Evolutionary conservation across 805 yeast species (phyloP), one percentile per base, ranked within the genome.

Genomic region (Teunomyces panamensis): DNA sequence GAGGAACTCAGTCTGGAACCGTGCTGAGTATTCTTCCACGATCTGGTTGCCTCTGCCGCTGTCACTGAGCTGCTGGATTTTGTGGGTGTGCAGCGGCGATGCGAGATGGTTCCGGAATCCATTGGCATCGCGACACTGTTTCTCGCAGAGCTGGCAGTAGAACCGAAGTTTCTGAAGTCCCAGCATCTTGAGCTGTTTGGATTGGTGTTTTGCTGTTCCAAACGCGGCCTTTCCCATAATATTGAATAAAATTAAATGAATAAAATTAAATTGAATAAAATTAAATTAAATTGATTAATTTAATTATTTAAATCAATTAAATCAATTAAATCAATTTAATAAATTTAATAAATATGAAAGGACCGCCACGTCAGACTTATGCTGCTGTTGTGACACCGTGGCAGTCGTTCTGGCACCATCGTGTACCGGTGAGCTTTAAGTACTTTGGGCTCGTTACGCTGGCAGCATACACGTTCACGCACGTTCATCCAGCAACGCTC

Each of bases 121-220:
- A 67, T 94, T 92, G 52, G 87, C 96, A 63, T 95, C 99, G 47
- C 97, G 72, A 63, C 98, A 91, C 68, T 94, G 99, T 59, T 92
- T 89, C 61, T 78, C 81, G 60, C 99, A 94, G 2, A 89, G 77
- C 63, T 86, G 98, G 65, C 99, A 94, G 66, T 90, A 95, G 76
- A 81, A 92, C 51, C 81, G 76, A 45, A 94, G 78, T 59, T 87
- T 84, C 66, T 91, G 97, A 24, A 91, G 81, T 2, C 98, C 98
- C 42, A 80, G 74, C 24, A 89, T 81, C 67, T 87, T 88, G 76
- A 88, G 77, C 63, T 85, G 83, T 58, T 87, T 89, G 28, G 92
- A 77, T 43, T 85, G 70, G 63, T 80, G 80, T 61, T 86, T 86
- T 30, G 96, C 73, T 10, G 70, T 60, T 8, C 77, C 79, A 9